These are phyloP conservation scores for Salix exigua DNA, from an alignment of 345 rosid species.

Conservation along the genomic window DNA sequence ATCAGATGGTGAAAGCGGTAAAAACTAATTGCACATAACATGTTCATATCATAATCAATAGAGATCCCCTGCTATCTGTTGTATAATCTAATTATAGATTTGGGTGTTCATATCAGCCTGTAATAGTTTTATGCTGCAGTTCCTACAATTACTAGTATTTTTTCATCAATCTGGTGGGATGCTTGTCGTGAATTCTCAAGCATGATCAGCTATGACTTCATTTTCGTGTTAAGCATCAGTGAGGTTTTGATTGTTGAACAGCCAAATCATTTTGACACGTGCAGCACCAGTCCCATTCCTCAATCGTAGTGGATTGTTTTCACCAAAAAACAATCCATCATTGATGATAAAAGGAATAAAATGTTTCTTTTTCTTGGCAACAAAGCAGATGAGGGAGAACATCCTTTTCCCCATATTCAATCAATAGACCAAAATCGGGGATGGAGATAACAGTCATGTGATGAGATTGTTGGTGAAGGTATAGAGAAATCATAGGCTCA, in stretches of 20 bases:
- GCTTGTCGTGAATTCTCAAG: not conserved
- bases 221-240: not conserved
- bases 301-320: not conserved
- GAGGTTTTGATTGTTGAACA: not conserved
- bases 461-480: slow-evolving; percentile 28
- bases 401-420: slow-evolving; percentile 27
- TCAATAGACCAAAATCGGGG: slow-evolving; percentile 30
- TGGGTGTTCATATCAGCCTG: slow-evolving; percentile 24
- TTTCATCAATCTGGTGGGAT: slow-evolving; percentile 2
- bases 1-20: slow-evolving; percentile 98
- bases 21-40: slow-evolving; percentile 56
- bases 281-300: not conserved
- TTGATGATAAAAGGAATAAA: slow-evolving; percentile 21
- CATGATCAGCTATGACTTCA: not conserved
- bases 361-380: slow-evolving; percentile 18
- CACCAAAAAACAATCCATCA: not conserved
- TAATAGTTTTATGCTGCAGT: slow-evolving; percentile 23
- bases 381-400: slow-evolving; percentile 42
- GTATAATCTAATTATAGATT: slow-evolving; percentile 31
- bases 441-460: slow-evolving; percentile 35
- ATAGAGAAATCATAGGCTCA: slow-evolving; percentile 24
- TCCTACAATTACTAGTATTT: slow-evolving; percentile 11
- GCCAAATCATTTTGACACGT: not conserved
- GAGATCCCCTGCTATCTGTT: slow-evolving; percentile 24
- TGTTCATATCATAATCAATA: slow-evolving; percentile 29